Conservation (phyloP, 2,329 filamentous ascomycete species). For the Colletotrichum melonis region DNA sequence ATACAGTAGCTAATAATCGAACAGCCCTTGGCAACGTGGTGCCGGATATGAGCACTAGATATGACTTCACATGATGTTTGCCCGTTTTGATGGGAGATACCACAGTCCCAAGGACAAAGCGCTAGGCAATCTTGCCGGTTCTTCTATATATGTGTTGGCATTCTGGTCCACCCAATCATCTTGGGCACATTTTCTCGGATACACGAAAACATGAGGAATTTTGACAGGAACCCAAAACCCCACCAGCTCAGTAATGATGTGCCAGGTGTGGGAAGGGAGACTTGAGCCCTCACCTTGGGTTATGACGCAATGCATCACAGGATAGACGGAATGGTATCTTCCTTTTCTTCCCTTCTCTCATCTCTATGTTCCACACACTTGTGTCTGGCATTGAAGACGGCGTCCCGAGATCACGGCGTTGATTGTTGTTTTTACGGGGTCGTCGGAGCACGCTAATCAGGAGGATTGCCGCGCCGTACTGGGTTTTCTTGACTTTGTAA, state of each 20-base stretch:
- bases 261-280: background rate
- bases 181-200: background rate
- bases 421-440: slow-evolving; percentile 20
- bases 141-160: background rate
- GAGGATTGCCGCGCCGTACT: background rate
- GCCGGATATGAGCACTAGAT: slow-evolving; percentile 54
- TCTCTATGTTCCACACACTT: slow-evolving; percentile 17
- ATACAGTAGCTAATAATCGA: background rate
- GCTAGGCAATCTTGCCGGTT: background rate
- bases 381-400: slow-evolving; percentile 29
- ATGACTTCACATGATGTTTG: slow-evolving; percentile 23
- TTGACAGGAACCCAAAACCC: background rate
- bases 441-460: background rate
- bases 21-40: slow-evolving; percentile 58
- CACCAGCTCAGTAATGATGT: slow-evolving; percentile 12
- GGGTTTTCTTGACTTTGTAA: slow-evolving; percentile 16
- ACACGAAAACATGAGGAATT: background rate
- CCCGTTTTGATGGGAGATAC: slow-evolving; percentile 14
- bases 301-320: slow-evolving; percentile 19
- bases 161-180: background rate
- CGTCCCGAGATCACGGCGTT: slow-evolving; percentile 33
- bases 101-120: background rate
- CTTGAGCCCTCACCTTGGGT: slow-evolving; percentile 3
- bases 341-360: slow-evolving; percentile 4
- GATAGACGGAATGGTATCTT: slow-evolving; percentile 28